Base-by-base conservation (phyloP, 805 yeast species). In the Metschnikowia koreensis region DNA sequence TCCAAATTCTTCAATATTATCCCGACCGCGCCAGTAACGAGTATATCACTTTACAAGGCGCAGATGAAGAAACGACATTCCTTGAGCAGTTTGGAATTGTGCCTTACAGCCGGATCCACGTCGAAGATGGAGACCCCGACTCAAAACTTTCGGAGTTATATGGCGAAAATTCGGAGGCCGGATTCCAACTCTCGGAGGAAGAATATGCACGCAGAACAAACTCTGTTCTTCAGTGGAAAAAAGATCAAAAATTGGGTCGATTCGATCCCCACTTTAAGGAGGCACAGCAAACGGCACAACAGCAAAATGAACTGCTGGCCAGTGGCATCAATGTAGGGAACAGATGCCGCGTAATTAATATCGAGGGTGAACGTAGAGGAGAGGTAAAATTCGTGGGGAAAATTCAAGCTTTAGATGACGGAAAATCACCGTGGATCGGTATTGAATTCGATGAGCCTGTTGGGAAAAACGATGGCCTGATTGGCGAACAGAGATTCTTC, bases 401-500 rank as follows among this genome's bases (percentile, higher is more conserved):
- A 38, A 81, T 93, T 1, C 74, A 81, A 0, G 82, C 78, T 38
- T 79, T 91, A 45, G 84, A 82, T 44, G 64, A 65, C 12, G 77
- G 74, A 2, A 79, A 73, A 36, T 58, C 60, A 16, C 58, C 68
- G 1, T 93, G 97, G 97, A 79, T 88, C 31, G 98, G 97, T 0
- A 80, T 93, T 3, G 88, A 85, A 59, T 83, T 91, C 49, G 94
- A 88, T 59, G 90, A 87, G 58, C 93, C 97, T 0, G 79, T 80
- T 7, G 98, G 98, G 6, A 89, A 87, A 66, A 89, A 92, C 62
- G 82, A 89, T 62, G 98, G 98, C 0, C 69, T 81, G 17, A 71
- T 90, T 38, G 81, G 82, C 36, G 91, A 89, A 0, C 64, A 59
- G 0, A 61, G 75, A 36, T 79, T 87, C 56, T 92, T 93, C 63